Conservation (phyloP, 805 yeast genomes). For the Candida nitratophila region DNA sequence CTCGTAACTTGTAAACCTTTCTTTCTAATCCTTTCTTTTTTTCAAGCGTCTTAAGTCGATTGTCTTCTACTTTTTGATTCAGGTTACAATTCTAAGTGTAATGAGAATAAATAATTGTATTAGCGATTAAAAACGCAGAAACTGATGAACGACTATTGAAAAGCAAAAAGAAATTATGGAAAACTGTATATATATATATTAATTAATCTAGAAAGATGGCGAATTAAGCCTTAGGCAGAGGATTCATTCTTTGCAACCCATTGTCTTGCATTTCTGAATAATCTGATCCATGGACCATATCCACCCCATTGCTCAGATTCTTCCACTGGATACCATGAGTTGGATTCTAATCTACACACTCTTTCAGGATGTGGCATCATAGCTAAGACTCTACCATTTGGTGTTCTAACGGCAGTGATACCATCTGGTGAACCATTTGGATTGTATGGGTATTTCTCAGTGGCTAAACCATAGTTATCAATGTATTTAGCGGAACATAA, state of each 20-base stretch:
- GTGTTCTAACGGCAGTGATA: slow-evolving; percentile 84
- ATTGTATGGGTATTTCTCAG: slow-evolving; percentile 84
- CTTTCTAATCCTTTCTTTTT: too few relatives aligned
- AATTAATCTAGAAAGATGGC: too few relatives aligned
- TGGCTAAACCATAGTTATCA: slow-evolving; percentile 82
- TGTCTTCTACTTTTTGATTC: too few relatives aligned
- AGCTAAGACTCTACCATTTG: slow-evolving; percentile 92
- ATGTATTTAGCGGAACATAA: slow-evolving; percentile 71
- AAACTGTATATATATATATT: too few relatives aligned
- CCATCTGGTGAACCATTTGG: slow-evolving; percentile 96
- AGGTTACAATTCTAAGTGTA: too few relatives aligned
- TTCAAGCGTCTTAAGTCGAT: too few relatives aligned
- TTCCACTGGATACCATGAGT: slow-evolving; percentile 78
- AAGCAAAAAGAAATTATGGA: neutral
- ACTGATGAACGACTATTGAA: too few relatives aligned
- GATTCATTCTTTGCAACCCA: slow-evolving; percentile 56
- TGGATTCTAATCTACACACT: slow-evolving; percentile 77
- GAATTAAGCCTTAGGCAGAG: too few relatives aligned
- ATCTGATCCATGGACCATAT: slow-evolving; percentile 91
- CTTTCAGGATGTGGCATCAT: slow-evolving; percentile 99
- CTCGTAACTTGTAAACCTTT: too few relatives aligned
- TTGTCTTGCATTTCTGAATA: slow-evolving; percentile 86
- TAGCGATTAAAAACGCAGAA: too few relatives aligned
- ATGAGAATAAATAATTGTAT: too few relatives aligned
- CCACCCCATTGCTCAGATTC: slow-evolving; percentile 64